Evolutionary conservation across 176 grass and related monocot genomes (phyloP).

Genomic region (Oropetium thomaeum): DNA sequence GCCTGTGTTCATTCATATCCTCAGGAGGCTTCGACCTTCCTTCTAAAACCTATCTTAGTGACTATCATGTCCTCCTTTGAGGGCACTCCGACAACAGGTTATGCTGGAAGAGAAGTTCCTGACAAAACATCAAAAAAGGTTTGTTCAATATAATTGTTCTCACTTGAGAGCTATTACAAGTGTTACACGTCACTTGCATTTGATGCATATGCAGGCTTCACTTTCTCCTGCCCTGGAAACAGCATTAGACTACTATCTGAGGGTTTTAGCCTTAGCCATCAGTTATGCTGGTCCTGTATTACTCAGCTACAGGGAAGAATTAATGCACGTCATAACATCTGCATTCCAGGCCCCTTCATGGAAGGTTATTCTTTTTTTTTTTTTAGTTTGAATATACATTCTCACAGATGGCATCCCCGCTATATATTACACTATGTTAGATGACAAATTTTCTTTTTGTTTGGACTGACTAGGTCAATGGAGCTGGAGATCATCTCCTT

Average conservation of each 20-base stretch:
- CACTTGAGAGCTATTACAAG: constrained; percentile 28
- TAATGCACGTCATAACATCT: constrained; percentile 65
- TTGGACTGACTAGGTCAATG: constrained; percentile 71
- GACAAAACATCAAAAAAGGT: constrained; percentile 60
- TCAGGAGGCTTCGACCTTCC: constrained; percentile 62
- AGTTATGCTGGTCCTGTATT: constrained; percentile 79
- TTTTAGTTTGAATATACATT: constrained; percentile 10
- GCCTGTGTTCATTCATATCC: constrained; percentile 80
- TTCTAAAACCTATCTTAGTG: constrained; percentile 80
- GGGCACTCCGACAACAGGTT: constrained; percentile 73
- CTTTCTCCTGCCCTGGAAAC: constrained; percentile 96
- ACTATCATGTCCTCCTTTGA: constrained; percentile 70
- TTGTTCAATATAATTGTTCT: constrained; percentile 31
- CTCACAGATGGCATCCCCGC: background rate
- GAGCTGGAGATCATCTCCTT: constrained; percentile 87
- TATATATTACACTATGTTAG: constrained; percentile 17
- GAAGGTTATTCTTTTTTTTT: constrained; percentile 59
- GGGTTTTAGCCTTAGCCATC: constrained; percentile 81
- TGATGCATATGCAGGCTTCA: constrained; percentile 53
- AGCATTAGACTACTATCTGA: constrained; percentile 81
- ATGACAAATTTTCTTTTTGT: constrained; percentile 2
- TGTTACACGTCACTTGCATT: constrained; percentile 2
- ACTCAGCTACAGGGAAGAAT: constrained; percentile 66
- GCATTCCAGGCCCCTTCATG: constrained; percentile 94
- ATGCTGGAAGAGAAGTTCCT: constrained; percentile 57